These are phyloP conservation scores for Phytopythium litorale DNA, from an alignment of 352 stramenopile species.

Conservation along the genomic window DNA sequence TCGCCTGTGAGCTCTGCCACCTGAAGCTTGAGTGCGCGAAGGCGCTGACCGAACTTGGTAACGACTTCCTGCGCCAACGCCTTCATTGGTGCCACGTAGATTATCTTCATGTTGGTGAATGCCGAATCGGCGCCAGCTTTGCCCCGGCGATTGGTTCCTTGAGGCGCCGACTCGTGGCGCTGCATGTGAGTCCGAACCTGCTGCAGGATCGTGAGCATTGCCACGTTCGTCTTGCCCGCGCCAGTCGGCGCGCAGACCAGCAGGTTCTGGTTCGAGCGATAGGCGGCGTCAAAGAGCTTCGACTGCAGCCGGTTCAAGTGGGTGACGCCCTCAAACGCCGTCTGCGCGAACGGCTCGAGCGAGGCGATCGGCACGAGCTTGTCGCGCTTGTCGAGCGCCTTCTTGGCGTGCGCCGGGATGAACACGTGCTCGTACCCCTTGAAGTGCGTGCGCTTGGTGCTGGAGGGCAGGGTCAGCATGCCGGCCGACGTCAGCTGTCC, in stretches of 20 bases:
- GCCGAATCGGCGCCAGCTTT: neutral
- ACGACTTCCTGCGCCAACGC: slow-evolving; percentile 99
- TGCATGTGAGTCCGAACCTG: slow-evolving; percentile 82
- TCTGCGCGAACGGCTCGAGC: slow-evolving; percentile 73
- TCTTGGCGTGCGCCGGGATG: slow-evolving; percentile 69
- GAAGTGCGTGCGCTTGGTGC: slow-evolving; percentile 68
- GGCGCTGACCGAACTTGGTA: slow-evolving; percentile 95
- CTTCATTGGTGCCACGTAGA: slow-evolving; percentile 98
- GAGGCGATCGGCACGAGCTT: slow-evolving; percentile 55
- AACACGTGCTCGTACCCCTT: slow-evolving; percentile 85
- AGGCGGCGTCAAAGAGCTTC: slow-evolving; percentile 95
- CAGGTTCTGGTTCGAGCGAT: slow-evolving; percentile 96
- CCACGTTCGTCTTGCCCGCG: slow-evolving; percentile 99
- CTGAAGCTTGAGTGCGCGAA: slow-evolving; percentile 51
- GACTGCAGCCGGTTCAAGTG: slow-evolving; percentile 98
- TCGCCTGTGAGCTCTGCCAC: slow-evolving; percentile 97
- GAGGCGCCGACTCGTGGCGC: slow-evolving; percentile 20
- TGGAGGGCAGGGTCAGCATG: slow-evolving; percentile 44
- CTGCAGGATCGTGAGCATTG: slow-evolving; percentile 96
- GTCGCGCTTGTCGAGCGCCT: slow-evolving; percentile 49
- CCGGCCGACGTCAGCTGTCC: slow-evolving; percentile 62
- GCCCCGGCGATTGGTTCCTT: slow-evolving; percentile 6
- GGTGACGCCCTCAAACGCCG: slow-evolving; percentile 70
- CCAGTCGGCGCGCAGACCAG: slow-evolving; percentile 92
- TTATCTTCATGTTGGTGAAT: slow-evolving; percentile 89